Evolutionary conservation across 345 rosid species (phyloP), one percentile per base, ranked within the genome.

Genomic region (Melaleuca quinquenervia): DNA sequence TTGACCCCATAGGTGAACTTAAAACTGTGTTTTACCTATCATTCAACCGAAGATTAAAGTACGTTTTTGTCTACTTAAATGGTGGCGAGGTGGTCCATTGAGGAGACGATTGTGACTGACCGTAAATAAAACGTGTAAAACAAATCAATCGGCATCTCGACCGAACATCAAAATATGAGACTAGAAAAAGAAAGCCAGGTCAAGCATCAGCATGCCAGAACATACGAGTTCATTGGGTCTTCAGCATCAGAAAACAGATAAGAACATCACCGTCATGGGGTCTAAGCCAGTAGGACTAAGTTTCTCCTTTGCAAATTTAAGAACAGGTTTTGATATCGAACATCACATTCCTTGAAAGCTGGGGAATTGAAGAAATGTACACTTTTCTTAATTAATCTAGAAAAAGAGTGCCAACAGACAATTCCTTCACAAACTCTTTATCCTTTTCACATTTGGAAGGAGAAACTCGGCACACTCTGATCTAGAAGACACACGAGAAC

Each of bases 361-460:
- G 50, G 82, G 82, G 26, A n/a, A 50, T 50, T 50, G 84, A 50
- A 50, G 84, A 51, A 50, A 82, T 82, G 41, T 50, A 82, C 84
- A 82, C 55, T 87, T 85, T 78, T 24, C 85, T 24, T 36, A 48
- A 90, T 45, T 87, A 70, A 70, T 70, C 88, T 56, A 86, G 54
- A 78, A 78, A 84, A 45, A 44, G 83, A 74, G 86, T 60, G 64
- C 86, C 84, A 56, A 58, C 80, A 41, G 41, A 85, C 26, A 18
- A 36, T 83, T 51, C 64, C 90, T 78, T 85, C 82, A 49, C 85
- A 18, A 83, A 27, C 58, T 84, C 26, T 26, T 74, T 36, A 74
- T 50, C 78, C 80, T 64, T 74, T 56, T 26, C 82, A 84, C 70
- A 74, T 82, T 76, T 51, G 89, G 88, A 52, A 83, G 20, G 84